Percentiles rank a stretch among this genome's conserved stretches.
phyloP scores from a whole-genome alignment of 2,329 filamentous ascomycete genomes.

The Septoria linicola region DNA sequence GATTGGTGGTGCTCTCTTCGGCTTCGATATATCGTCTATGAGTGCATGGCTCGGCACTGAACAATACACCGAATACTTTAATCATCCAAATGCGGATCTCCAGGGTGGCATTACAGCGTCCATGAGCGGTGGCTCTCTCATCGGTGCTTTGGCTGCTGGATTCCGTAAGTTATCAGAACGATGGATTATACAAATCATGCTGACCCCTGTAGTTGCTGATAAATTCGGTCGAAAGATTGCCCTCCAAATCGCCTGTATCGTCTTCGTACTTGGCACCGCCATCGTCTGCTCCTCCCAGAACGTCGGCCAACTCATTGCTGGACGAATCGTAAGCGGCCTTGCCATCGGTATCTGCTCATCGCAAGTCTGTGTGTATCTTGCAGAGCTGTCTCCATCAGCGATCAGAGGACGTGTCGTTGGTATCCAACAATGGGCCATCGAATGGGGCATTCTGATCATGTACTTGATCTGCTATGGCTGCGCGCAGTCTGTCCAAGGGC shows the following conservation, averaged over 20 bases:
- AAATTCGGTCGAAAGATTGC: constrained; percentile 52
- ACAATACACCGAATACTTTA: constrained; percentile 70
- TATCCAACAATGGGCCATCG: constrained; percentile 72
- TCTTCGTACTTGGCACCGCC: constrained; percentile 55
- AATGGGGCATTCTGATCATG: constrained; percentile 64
- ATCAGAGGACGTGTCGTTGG: constrained; percentile 66
- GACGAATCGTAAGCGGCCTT: constrained; percentile 67
- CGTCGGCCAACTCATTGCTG: constrained; percentile 67
- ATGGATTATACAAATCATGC: neutral
- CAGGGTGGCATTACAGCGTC: constrained; percentile 69
- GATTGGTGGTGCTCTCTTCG: constrained; percentile 65
- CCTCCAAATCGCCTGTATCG: constrained; percentile 50
- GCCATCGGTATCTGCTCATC: constrained; percentile 70
- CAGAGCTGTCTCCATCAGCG: constrained; percentile 59
- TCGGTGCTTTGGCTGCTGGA: constrained; percentile 61
- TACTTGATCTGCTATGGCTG: constrained; percentile 66
- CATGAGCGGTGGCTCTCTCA: constrained; percentile 68
- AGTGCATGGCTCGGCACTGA: constrained; percentile 58
- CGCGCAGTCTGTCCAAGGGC: constrained; percentile 37
- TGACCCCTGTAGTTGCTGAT: constrained; percentile 48
- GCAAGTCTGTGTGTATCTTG: constrained; percentile 63
- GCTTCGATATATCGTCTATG: constrained; percentile 73
- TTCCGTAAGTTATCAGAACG: constrained; percentile 32
- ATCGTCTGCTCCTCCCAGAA: constrained; percentile 63
- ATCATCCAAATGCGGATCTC: constrained; percentile 54